Evolutionary conservation across 345 rosid species (phyloP), one percentile per base, ranked within the genome.

Genomic region (Fremontodendron californicum): DNA sequence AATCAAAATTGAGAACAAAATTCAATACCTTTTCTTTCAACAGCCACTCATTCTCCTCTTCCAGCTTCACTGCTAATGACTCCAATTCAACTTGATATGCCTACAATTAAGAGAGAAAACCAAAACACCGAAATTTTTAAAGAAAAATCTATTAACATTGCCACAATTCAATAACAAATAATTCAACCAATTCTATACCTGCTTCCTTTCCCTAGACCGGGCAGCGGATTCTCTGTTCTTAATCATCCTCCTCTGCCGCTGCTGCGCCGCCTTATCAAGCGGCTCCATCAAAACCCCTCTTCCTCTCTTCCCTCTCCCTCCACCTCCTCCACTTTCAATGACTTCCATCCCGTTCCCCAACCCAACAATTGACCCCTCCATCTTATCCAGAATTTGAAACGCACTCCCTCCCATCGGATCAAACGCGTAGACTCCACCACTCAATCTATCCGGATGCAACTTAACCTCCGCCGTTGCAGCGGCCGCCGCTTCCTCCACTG

Each of bases 161-260:
- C 52, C 37, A 25, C 52, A 76, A 35, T 27, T 64, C 27, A 52
- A 76, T 23, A 27, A 65, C n/a, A 19, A 11, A 76, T 43, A 15
- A n/a, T n/a, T 48, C 46, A 43, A 60, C 1, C 66, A 52, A 25
- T 8, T 70, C 29, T 16, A 16, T 16, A 90, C 97, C 92, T 92
- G 97, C 84, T 96, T 96, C 83, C 99, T 85, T 81, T 93, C 99
- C 83, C 99, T 83, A 6, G 99, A 96, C 84, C 98, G 80, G 5
- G 99, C 99, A 0, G 99, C 99, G 6, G 97, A 93, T 80, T 96
- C 99, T 69, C 99, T 84, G 69, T 96, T 96, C 95, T 96, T 96
- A 42, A 96, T 96, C 99, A 93, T 96, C 89, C 99, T 89, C 84
- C 86, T 87, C 79, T 96, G 99, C 77, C 99, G 89, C 80, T 96